Percentiles rank a stretch among this genome's conserved stretches.
phyloP scores from a whole-genome alignment of 176 grass and related monocot genomes.

The Oryza glaberrima region DNA sequence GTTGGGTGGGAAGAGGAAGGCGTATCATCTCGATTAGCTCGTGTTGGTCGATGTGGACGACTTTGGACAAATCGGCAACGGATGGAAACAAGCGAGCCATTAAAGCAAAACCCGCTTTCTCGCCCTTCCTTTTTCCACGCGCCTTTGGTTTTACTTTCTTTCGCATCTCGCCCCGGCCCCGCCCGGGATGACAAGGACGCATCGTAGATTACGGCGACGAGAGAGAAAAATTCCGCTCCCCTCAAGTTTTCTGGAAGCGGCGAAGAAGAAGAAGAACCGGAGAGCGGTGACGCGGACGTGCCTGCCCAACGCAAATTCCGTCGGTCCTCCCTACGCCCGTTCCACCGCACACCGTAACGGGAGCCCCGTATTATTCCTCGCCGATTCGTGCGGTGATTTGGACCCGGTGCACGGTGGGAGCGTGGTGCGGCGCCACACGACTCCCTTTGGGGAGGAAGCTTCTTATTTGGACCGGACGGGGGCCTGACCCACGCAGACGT shows the following conservation, averaged over 20 bases:
- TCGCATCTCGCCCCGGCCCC: no score
- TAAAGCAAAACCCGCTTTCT: background rate
- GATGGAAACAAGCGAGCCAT: background rate
- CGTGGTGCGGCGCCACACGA: slow-evolving; percentile 2
- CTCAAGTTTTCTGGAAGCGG: slow-evolving; percentile 32
- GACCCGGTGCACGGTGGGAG: slow-evolving; percentile 26
- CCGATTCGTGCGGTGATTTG: background rate
- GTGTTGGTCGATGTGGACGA: slow-evolving; percentile 19
- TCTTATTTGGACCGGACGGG: slow-evolving; percentile 47
- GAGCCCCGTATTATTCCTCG: background rate
- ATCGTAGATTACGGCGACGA: background rate
- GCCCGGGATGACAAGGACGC: background rate
- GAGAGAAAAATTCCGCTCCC: slow-evolving; percentile 21
- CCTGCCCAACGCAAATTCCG: background rate
- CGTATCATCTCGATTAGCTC: background rate
- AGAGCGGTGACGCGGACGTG: slow-evolving; percentile 31
- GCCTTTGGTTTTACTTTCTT: slow-evolving; percentile 38
- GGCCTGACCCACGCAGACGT: background rate
- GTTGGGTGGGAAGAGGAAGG: background rate
- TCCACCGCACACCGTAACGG: background rate
- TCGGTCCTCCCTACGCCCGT: background rate
- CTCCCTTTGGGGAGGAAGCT: slow-evolving; percentile 35
- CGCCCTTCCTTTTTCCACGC: slow-evolving; percentile 45
- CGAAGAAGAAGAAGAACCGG: background rate
- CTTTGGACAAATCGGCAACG: background rate